Evolutionary conservation across 352 stramenopile species (phyloP).

Genomic region (Thalassiosira hispida): DNA sequence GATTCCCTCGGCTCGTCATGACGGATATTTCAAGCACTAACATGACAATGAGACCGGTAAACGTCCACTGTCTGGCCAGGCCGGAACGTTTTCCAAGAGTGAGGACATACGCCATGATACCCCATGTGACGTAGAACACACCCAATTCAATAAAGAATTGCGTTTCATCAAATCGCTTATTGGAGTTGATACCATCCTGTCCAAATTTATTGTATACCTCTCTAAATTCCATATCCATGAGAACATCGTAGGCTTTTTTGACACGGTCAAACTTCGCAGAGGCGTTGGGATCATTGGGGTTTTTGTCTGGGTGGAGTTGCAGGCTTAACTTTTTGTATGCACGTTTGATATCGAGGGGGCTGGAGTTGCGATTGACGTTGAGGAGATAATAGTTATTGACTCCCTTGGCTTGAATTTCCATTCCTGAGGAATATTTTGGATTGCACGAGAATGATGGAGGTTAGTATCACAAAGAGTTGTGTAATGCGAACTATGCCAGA

Average conservation of each 20-base stretch:
- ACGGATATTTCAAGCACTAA: slow-evolving; percentile 94
- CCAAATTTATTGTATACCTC: slow-evolving; percentile 97
- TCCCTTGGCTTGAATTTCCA: slow-evolving; percentile 90
- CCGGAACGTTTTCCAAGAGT: slow-evolving; percentile 91
- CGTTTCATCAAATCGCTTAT: slow-evolving; percentile 89
- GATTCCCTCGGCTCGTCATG: slow-evolving; percentile 81
- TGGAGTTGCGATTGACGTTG: slow-evolving; percentile 89
- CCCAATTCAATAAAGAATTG: slow-evolving; percentile 90
- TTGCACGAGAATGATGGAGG: not conserved
- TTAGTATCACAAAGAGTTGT: not conserved
- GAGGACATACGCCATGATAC: slow-evolving; percentile 94
- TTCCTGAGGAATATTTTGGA: slow-evolving; percentile 45
- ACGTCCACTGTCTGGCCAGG: slow-evolving; percentile 92
- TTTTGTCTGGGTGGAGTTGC: slow-evolving; percentile 97
- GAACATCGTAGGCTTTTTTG: slow-evolving; percentile 93
- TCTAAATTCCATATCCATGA: slow-evolving; percentile 92
- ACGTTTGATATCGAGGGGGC: slow-evolving; percentile 94
- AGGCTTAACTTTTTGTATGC: slow-evolving; percentile 94
- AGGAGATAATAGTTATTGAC: slow-evolving; percentile 95
- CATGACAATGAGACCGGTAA: slow-evolving; percentile 92
- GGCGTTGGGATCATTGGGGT: slow-evolving; percentile 89
- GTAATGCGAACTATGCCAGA: not conserved
- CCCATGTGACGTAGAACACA: slow-evolving; percentile 95
- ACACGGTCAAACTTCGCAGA: slow-evolving; percentile 92
- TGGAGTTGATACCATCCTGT: slow-evolving; percentile 89